Evolutionary conservation across 2,329 filamentous ascomycete genomes (phyloP).

Genomic region (Fusarium solani-melongenae): DNA sequence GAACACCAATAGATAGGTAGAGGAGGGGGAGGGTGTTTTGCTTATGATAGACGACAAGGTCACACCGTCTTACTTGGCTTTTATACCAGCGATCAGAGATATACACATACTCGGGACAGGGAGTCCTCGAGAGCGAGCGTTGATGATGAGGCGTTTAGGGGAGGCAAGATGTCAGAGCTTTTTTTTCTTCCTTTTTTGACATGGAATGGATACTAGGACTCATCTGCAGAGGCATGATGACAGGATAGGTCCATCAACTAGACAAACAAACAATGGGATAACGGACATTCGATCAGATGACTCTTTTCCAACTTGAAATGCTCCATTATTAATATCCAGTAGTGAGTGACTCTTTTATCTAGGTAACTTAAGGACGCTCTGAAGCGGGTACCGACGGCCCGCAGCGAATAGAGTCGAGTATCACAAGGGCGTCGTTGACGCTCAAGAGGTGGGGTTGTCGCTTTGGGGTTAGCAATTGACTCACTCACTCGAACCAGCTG

Average conservation of each 20-base stretch:
- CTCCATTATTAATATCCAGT: background rate
- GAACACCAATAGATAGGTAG: conserved; percentile 20
- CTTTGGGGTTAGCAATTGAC: conserved; percentile 18
- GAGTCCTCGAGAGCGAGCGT: conserved; percentile 16
- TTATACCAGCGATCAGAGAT: conserved; percentile 14
- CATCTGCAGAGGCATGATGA: background rate
- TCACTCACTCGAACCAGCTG: conserved; percentile 6
- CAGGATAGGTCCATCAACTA: background rate
- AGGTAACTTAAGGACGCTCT: conserved; percentile 6
- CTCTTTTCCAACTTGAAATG: background rate
- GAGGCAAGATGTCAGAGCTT: conserved; percentile 1
- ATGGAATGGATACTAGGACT: conserved; percentile 12
- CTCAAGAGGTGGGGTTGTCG: conserved; percentile 35
- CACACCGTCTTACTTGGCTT: background rate
- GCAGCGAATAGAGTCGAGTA: background rate
- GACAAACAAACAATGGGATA: background rate
- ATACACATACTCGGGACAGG: conserved; percentile 6
- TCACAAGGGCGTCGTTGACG: conserved; percentile 40
- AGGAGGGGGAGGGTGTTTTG: conserved; percentile 4
- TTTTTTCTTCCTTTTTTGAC: background rate
- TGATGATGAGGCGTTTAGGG: conserved; percentile 38
- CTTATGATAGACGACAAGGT: conserved; percentile 20
- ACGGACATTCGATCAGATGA: background rate
- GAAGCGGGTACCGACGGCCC: conserved; percentile 28
- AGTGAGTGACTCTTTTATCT: background rate